Evolutionary conservation across 2,329 filamentous ascomycete genomes (phyloP).

Genomic region (Hymenoscyphus scutula): DNA sequence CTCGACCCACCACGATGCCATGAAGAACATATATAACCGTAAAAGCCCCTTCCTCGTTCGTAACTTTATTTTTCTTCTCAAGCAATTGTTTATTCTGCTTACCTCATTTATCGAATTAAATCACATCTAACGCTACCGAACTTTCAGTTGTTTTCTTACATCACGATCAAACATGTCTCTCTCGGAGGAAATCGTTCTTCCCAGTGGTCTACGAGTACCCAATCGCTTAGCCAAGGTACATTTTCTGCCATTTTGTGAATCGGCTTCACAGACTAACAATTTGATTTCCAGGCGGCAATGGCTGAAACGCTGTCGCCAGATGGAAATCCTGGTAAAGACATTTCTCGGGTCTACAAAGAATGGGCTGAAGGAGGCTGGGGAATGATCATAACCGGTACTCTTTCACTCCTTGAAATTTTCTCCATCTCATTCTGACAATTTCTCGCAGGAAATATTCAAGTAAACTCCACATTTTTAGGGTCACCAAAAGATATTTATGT

Average conservation of each 20-base stretch:
- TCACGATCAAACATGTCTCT: conserved; percentile 18
- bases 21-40: too few species aligned
- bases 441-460: conserved; percentile 44
- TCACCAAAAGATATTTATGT: conserved; percentile 34
- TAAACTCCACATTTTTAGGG: conserved; percentile 42
- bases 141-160: too few species aligned
- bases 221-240: conserved; percentile 50
- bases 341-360: conserved; percentile 46
- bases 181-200: conserved; percentile 28
- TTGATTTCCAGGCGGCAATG: conserved; percentile 46
- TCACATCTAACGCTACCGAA: too few species aligned
- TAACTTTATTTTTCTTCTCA: too few species aligned
- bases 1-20: too few species aligned
- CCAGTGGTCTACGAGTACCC: conserved; percentile 53
- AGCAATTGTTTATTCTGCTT: too few species aligned
- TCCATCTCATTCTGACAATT: not conserved
- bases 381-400: conserved; percentile 45
- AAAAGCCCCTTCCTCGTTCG: too few species aligned
- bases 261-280: not conserved
- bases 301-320: conserved; percentile 43
- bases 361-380: conserved; percentile 57
- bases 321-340: conserved; percentile 33
- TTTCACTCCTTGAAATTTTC: not conserved
- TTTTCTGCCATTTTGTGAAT: not conserved
- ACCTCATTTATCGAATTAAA: too few species aligned